Percentiles rank a stretch among this genome's conserved stretches.
phyloP scores from a whole-genome alignment of 2,329 filamentous ascomycete species.

The Whalleya microplaca region DNA sequence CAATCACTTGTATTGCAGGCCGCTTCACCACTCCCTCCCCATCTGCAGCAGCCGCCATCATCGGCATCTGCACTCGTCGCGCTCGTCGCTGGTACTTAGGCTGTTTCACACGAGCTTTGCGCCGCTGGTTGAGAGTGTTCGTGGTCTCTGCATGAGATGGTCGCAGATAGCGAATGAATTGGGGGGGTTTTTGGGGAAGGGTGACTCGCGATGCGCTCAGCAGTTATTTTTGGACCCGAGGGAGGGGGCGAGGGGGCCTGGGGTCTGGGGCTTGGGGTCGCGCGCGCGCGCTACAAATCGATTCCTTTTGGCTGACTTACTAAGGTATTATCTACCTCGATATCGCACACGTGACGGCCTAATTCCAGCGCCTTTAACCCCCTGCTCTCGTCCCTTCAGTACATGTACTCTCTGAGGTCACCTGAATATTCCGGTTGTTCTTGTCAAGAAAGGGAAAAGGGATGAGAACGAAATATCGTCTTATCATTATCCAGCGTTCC shows the following conservation, averaged over 20 bases:
- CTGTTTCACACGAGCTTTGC: not conserved
- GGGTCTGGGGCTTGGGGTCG: too few relatives aligned
- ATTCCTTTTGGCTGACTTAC: slow-evolving; percentile 1
- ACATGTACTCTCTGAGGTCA: not conserved
- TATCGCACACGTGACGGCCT: slow-evolving; percentile 20
- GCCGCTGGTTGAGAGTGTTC: not conserved
- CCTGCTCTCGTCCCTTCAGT: slow-evolving; percentile 1
- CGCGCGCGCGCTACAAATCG: slow-evolving; percentile 17
- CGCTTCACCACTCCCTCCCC: slow-evolving; percentile 21
- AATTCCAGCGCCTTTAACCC: not conserved
- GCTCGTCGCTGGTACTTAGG: slow-evolving; percentile 11
- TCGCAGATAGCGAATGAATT: not conserved
- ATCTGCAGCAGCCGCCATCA: slow-evolving; percentile 28
- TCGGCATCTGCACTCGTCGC: slow-evolving; percentile 15
- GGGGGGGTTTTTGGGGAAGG: slow-evolving; percentile 1
- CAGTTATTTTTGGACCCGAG: slow-evolving; percentile 16
- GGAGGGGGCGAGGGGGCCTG: too few relatives aligned
- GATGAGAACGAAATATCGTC: not conserved
- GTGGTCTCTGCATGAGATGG: not conserved
- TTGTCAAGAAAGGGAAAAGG: not conserved
- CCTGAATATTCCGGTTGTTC: not conserved
- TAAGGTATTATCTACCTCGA: slow-evolving; percentile 12
- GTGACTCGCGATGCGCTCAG: slow-evolving; percentile 10
- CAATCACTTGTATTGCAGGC: slow-evolving; percentile 72
- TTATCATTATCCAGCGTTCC: not conserved